phyloP scores from a whole-genome alignment of 2,329 filamentous ascomycete genomes.

The Monilinia fructigena region DNA sequence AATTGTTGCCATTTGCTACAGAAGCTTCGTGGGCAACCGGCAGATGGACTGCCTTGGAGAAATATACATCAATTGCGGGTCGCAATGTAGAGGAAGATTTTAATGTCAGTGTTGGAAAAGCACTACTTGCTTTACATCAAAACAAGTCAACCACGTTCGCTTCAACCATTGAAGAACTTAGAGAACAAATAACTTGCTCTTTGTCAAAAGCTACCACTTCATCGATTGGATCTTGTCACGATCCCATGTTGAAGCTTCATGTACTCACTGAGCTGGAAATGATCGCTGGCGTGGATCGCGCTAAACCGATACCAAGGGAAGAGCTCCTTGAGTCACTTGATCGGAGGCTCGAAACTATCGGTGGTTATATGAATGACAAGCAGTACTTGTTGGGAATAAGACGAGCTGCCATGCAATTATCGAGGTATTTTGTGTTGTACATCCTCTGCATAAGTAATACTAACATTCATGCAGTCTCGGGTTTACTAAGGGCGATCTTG shows the following conservation, averaged over 20 bases:
- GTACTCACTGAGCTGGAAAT: constrained; percentile 83
- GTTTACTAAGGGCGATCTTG: constrained; percentile 72
- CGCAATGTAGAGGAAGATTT: constrained; percentile 61
- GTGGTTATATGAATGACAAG: constrained; percentile 87
- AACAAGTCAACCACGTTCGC: constrained; percentile 53
- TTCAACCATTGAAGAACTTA: constrained; percentile 60
- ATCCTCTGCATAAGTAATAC: constrained; percentile 21
- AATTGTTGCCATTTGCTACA: constrained; percentile 76
- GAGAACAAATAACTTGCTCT: constrained; percentile 68
- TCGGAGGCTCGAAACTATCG: constrained; percentile 81
- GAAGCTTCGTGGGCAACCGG: constrained; percentile 91
- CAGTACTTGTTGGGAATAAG: constrained; percentile 87
- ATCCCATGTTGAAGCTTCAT: constrained; percentile 82
- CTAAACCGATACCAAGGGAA: constrained; percentile 35
- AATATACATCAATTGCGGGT: constrained; percentile 58
- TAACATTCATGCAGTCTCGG: constrained; percentile 43
- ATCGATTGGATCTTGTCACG: constrained; percentile 81
- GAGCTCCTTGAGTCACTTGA: constrained; percentile 57
- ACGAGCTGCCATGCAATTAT: constrained; percentile 81
- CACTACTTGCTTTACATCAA: constrained; percentile 59
- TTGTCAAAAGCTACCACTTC: constrained; percentile 75
- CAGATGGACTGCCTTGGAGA: constrained; percentile 73
- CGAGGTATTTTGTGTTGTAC: constrained; percentile 51
- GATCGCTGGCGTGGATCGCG: constrained; percentile 55
- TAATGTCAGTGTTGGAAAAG: constrained; percentile 74